Conservation (phyloP, 129 eudicot genomes). For the Flaveria sonorensis region DNA sequence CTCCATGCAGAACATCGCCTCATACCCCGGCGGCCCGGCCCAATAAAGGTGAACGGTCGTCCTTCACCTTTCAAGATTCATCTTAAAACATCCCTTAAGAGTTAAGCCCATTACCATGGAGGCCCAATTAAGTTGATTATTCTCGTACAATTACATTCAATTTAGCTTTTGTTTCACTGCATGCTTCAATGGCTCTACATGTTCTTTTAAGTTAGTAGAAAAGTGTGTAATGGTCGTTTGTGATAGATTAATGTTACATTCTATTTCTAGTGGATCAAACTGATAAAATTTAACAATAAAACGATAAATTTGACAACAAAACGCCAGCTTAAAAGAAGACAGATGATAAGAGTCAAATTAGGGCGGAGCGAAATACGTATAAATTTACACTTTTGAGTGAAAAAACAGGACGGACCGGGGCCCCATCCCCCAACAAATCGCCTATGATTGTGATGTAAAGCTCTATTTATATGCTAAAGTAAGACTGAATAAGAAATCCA, state of each 20-base stretch:
- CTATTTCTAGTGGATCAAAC: background rate
- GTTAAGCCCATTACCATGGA: constrained; percentile 85
- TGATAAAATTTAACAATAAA: background rate
- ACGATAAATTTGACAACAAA: too few species aligned
- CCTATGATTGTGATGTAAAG: too few species aligned
- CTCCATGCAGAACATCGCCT: too few species aligned
- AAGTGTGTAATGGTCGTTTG: constrained; percentile 51
- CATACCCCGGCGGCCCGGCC: too few species aligned
- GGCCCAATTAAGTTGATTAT: constrained; percentile 66
- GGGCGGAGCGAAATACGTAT: too few species aligned
- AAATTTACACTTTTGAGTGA: too few species aligned
- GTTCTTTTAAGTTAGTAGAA: constrained; percentile 52
- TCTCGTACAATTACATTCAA: constrained; percentile 82
- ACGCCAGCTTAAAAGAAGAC: too few species aligned
- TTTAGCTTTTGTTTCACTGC: constrained; percentile 77
- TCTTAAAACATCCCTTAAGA: constrained; percentile 81
- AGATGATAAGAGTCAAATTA: too few species aligned
- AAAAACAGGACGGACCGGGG: too few species aligned
- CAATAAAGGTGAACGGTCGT: constrained; percentile 46
- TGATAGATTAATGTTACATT: constrained; percentile 67
- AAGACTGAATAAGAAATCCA: too few species aligned
- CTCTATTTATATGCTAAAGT: too few species aligned
- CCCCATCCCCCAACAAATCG: too few species aligned
- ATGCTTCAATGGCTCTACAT: constrained; percentile 79
- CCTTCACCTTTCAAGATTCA: constrained; percentile 59